A percentile compares a stretch with the other conserved stretches of the same genome.
These are phyloP conservation scores for Haplographium delicatum DNA, from an alignment of 495 filamentous ascomycete species.

Conservation along the genomic window DNA sequence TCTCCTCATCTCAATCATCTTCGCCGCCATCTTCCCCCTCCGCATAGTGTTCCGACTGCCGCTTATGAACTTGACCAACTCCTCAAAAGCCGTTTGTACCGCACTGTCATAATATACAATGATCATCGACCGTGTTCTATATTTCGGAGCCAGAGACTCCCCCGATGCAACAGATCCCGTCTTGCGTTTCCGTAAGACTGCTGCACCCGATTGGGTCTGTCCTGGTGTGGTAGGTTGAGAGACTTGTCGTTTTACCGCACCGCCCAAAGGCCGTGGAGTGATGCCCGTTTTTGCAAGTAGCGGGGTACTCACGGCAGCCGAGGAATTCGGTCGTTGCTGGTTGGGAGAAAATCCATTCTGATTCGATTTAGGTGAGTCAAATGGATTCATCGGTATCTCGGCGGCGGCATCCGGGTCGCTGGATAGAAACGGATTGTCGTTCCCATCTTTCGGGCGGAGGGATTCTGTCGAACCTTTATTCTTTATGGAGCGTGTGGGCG, in stretches of 20 bases:
- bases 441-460: slow-evolving; percentile 47
- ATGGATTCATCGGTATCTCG: slow-evolving; percentile 7
- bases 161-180: slow-evolving; percentile 53
- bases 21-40: slow-evolving; percentile 68
- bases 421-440: slow-evolving; percentile 26
- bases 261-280: slow-evolving; percentile 23
- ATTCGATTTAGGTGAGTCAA: slow-evolving; percentile 25
- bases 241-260: slow-evolving; percentile 8
- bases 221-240: slow-evolving; percentile 27
- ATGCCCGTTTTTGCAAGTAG: slow-evolving; percentile 7
- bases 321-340: slow-evolving; percentile 19
- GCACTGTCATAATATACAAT: slow-evolving; percentile 87
- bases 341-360: slow-evolving; percentile 21
- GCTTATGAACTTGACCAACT: slow-evolving; percentile 72
- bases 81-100: slow-evolving; percentile 74
- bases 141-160: slow-evolving; percentile 47
- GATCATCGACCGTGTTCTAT: slow-evolving; percentile 71
- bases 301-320: slow-evolving; percentile 4
- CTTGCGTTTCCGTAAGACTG: slow-evolving; percentile 42
- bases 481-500: slow-evolving; percentile 36
- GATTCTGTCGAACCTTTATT: slow-evolving; percentile 62
- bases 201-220: slow-evolving; percentile 35
- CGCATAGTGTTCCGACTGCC: slow-evolving; percentile 76
- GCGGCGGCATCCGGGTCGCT: neutral
- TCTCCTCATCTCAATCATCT: slow-evolving; percentile 49